A percentile compares a stretch with the other conserved stretches of the same genome.
Conservation (phyloP, 305 asterid species). For the Rubia occidens region DNA sequence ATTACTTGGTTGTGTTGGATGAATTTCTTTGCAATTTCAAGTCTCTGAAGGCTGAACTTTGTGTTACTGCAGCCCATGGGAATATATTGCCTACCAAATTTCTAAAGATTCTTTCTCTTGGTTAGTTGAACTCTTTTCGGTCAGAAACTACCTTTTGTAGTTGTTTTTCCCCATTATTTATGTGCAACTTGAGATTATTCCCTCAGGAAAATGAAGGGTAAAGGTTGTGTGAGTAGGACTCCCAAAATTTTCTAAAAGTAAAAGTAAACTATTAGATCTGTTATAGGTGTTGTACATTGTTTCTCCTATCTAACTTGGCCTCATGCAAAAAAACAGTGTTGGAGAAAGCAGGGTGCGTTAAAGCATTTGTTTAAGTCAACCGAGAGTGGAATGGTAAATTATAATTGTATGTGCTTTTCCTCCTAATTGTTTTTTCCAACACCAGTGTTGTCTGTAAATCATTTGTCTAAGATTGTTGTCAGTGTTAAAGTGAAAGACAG, state of each 20-base stretch:
- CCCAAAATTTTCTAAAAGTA: background rate
- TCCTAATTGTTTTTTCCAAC: no score
- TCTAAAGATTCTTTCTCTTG: conserved; percentile 74
- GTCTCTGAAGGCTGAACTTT: conserved; percentile 82
- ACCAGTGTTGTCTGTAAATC: no score
- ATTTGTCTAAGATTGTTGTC: no score
- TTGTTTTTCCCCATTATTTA: background rate
- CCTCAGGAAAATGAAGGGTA: background rate
- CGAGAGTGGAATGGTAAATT: no score
- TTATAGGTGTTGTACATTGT: background rate
- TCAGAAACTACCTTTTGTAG: background rate
- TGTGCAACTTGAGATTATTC: background rate
- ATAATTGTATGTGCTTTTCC: no score
- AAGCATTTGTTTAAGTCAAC: no score
- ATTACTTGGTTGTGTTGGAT: conserved; percentile 42
- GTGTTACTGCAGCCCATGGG: conserved; percentile 95
- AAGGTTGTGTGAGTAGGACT: background rate
- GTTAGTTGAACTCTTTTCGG: conserved; percentile 36
- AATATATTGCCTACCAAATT: conserved; percentile 78
- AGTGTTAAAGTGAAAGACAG: no score
- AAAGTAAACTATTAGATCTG: background rate
- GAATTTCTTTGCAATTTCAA: conserved; percentile 47
- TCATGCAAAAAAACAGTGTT: no score
- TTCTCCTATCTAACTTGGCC: no score
- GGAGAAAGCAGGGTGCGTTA: no score